These are phyloP conservation scores for Paramecium primaurelia DNA, from an alignment of 73 alveolate species.

Conservation along the genomic window DNA sequence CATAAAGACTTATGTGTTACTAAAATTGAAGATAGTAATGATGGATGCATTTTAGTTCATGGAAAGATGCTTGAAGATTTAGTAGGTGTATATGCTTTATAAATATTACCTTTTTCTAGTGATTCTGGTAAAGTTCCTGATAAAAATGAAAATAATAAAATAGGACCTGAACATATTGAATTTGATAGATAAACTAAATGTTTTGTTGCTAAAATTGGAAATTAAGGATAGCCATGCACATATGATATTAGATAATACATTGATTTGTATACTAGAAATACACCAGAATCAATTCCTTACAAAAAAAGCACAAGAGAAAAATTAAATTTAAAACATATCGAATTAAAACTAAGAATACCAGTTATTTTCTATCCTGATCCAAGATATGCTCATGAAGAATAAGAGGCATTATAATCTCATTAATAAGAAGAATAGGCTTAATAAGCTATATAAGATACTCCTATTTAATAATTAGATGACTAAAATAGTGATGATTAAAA, in stretches of 20 bases:
- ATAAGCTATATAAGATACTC: constrained; percentile 52
- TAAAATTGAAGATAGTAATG: constrained; percentile 79
- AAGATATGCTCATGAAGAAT: constrained; percentile 74
- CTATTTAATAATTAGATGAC: not conserved
- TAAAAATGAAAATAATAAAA: constrained; percentile 77
- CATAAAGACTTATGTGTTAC: constrained; percentile 71
- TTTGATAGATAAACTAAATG: constrained; percentile 65
- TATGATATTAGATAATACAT: constrained; percentile 79
- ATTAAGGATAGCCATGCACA: constrained; percentile 66
- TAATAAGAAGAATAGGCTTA: constrained; percentile 76
- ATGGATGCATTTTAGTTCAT: constrained; percentile 78
- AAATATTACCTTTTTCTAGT: constrained; percentile 71
- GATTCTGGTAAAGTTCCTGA: constrained; percentile 34
- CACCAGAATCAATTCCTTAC: constrained; percentile 92
- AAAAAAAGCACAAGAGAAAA: constrained; percentile 84
- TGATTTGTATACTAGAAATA: constrained; percentile 90
- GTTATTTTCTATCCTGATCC: constrained; percentile 93
- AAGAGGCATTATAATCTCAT: constrained; percentile 74
- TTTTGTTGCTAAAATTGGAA: constrained; percentile 69
- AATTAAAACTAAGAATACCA: constrained; percentile 84
- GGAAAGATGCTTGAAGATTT: constrained; percentile 91
- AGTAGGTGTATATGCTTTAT: constrained; percentile 95
- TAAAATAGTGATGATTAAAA: constrained; percentile 35
- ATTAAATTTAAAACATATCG: constrained; percentile 84
- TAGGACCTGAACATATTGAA: constrained; percentile 80